Evolutionary conservation across 2,329 filamentous ascomycete genomes (phyloP), one percentile per base, ranked within the genome.

Genomic region (Didymella pomorum): DNA sequence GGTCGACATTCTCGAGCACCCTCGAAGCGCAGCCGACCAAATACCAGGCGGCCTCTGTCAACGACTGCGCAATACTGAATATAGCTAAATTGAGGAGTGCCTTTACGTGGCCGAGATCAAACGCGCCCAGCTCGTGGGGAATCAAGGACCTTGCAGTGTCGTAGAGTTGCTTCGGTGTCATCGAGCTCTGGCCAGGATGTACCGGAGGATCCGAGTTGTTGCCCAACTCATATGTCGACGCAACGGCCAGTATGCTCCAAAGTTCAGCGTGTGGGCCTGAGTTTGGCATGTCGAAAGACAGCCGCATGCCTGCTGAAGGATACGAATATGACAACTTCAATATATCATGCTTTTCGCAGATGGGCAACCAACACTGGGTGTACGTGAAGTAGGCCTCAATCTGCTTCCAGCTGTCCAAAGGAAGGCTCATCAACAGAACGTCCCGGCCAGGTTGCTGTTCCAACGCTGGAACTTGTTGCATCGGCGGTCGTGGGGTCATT

Each of bases 341-440:
- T 4, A 91, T 78, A 41, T 84, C 82, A 47, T 89, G 84, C 61
- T 87, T 89, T 62, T 92, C 87, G 11, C 89, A 80, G 25, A 93
- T 87, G 0, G 90, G 90, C 25, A 93, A 82, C 90, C 90, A 93
- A 52, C 84, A 87, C 71, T 93, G 89, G 0, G 88, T 91, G 66
- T 91, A 91, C 1, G 89, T 85, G 59, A 91, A 90, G 71, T 92
- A 93, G 4, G 89, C 82, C 64, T 92, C 88, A 37, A 93, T 78
- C 4, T 93, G 80, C 2, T 83, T 80, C 79, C 81, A 87, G 70
- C 82, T 85, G 67, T 85, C 83, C 16, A 74, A 69, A 16, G 83
- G 87, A 0, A 89, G 76, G 39, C 55, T 52, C 33, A 53, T 60
- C 8, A 53, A 37, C 20, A 43, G 11, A 16, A 14, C 7, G 12